A percentile compares a stretch with the other conserved stretches of the same genome.
Conservation (phyloP, 2,329 filamentous ascomycete genomes). For the Sporothrix mexicana region DNA sequence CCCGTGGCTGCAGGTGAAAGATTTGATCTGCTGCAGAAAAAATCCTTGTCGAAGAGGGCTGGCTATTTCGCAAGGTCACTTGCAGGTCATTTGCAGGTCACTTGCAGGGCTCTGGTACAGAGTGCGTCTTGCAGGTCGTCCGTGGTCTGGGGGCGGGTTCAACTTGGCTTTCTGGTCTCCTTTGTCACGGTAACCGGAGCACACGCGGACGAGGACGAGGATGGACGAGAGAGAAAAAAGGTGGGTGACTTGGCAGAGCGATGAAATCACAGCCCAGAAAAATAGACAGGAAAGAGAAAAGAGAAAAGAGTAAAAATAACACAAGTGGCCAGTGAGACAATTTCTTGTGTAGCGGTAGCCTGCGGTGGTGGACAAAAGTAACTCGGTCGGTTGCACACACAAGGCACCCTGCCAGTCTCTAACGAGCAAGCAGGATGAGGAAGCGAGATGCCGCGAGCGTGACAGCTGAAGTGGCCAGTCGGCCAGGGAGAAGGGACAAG, state of each 20-base stretch:
- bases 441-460: conserved; percentile 33
- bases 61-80: not conserved
- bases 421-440: conserved; percentile 31
- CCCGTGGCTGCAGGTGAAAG: conserved; percentile 8
- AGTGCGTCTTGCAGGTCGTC: conserved; percentile 14
- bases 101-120: conserved; percentile 18
- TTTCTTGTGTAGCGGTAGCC: conserved; percentile 30
- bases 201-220: not conserved
- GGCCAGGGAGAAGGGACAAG: conserved; percentile 5
- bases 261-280: conserved; percentile 14
- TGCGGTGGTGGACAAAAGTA: conserved; percentile 29
- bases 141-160: not conserved
- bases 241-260: conserved; percentile 2
- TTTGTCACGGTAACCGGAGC: not conserved
- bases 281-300: conserved; percentile 9
- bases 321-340: conserved; percentile 29
- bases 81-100: not conserved
- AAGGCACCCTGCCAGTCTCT: conserved; percentile 32
- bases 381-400: conserved; percentile 33
- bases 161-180: not conserved
- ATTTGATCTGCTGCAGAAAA: not conserved
- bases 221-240: conserved; percentile 5
- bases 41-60: not conserved
- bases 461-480: conserved; percentile 31
- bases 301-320: conserved; percentile 23